Evolutionary conservation across 495 filamentous ascomycete genomes (phyloP).

Genomic region (Massariosphaeria phaeospora): DNA sequence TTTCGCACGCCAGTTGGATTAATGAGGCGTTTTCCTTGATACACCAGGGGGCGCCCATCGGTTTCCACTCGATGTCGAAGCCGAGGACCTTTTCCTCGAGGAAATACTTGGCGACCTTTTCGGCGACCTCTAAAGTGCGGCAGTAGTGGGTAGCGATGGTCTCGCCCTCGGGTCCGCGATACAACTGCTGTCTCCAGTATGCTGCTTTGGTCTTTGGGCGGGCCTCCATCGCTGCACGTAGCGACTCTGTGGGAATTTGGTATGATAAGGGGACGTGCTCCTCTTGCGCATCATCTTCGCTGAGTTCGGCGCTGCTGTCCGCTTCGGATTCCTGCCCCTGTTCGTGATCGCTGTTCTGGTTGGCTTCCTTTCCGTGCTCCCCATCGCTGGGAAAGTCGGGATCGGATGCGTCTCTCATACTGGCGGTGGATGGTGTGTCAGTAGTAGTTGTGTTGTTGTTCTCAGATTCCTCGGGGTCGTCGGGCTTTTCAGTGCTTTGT

Average conservation of each 20-base stretch:
- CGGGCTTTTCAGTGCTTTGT: too few species aligned
- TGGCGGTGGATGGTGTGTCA: background rate
- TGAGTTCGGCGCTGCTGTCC: background rate
- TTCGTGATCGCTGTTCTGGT: background rate
- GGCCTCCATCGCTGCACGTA: slow-evolving; percentile 32
- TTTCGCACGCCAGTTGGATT: slow-evolving; percentile 40
- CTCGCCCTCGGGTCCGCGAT: slow-evolving; percentile 34
- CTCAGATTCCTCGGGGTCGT: background rate
- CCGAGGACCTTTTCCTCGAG: slow-evolving; percentile 37
- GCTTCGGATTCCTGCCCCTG: too few species aligned
- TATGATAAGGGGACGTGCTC: slow-evolving; percentile 25
- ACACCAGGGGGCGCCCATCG: slow-evolving; percentile 3
- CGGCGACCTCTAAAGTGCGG: slow-evolving; percentile 30
- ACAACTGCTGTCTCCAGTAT: slow-evolving; percentile 36
- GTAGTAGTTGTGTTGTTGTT: background rate
- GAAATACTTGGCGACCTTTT: slow-evolving; percentile 35
- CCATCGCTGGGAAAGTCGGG: background rate
- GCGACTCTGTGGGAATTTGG: slow-evolving; percentile 24
- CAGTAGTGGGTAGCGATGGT: slow-evolving; percentile 36
- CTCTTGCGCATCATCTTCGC: slow-evolving; percentile 3
- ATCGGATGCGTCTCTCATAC: background rate
- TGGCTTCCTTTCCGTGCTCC: background rate
- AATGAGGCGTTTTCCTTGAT: slow-evolving; percentile 40
- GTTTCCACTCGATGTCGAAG: slow-evolving; percentile 44
- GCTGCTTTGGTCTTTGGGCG: slow-evolving; percentile 26